phyloP scores from a whole-genome alignment of 2,329 filamentous ascomycete genomes.

The Aspergillus neoniger region DNA sequence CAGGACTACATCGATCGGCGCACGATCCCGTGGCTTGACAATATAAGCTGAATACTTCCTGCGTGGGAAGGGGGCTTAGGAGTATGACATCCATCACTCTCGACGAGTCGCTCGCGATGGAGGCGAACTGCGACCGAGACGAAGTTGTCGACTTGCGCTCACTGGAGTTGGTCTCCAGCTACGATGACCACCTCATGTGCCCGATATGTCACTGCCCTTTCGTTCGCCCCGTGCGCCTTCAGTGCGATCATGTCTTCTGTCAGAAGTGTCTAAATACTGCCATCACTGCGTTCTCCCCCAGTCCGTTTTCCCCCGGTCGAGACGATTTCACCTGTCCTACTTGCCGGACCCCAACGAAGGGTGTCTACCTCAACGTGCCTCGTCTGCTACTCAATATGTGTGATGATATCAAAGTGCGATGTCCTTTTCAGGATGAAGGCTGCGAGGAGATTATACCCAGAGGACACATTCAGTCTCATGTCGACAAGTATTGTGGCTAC shows the following conservation, averaged over 20 bases:
- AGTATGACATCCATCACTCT: conserved; percentile 32
- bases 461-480: conserved; percentile 60
- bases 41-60: conserved; percentile 5
- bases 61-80: background rate
- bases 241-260: conserved; percentile 67
- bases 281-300: conserved; percentile 40
- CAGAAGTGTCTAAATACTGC: conserved; percentile 57
- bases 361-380: conserved; percentile 49
- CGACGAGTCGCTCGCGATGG: conserved; percentile 35
- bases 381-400: conserved; percentile 62
- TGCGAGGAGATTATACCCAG: conserved; percentile 57
- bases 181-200: conserved; percentile 64
- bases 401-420: conserved; percentile 62
- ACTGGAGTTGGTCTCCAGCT: conserved; percentile 59
- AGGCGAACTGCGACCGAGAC: conserved; percentile 30
- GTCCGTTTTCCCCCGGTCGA: conserved; percentile 29
- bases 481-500: conserved; percentile 62
- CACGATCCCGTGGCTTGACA: background rate
- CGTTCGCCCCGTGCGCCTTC: conserved; percentile 58
- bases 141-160: conserved; percentile 55
- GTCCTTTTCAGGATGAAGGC: conserved; percentile 57
- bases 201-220: conserved; percentile 66
- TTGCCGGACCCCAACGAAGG: conserved; percentile 52
- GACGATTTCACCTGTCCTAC: conserved; percentile 56
- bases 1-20: background rate